Evolutionary conservation across 495 filamentous ascomycete genomes (phyloP), one percentile per base, ranked within the genome.

Genomic region (Parachaetomium inaequale): DNA sequence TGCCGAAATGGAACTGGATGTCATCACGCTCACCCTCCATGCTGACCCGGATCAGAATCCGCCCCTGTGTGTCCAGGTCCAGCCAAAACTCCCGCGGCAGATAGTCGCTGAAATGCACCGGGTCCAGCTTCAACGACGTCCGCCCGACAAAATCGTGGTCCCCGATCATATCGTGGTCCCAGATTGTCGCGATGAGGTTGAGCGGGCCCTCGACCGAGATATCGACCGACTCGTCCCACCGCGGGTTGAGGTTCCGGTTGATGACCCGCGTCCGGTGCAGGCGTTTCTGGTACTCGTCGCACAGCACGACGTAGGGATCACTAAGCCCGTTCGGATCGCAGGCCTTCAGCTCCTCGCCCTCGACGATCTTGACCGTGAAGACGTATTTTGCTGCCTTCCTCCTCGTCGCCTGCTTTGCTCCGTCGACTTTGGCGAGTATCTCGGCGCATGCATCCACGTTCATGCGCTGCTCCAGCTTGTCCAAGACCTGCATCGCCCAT

Each of bases 11-110:
- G 71, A 99, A 99, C 67, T 96, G 91, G 64, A 99, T 98, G 68
- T 99, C 94, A 68, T 99, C 94, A 54, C 94, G 83, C 72, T 99
- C 94, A 58, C 94, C 94, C 76, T 99, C 94, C 94, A 99, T 99
- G 68, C 90, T 96, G 28, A 98, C 90, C 63, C 95, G 81, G 42
- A 99, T 81, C 42, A 99, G 71, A 46, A 99, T 77, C 55, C 95
- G 80, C 2, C 94, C 94, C 70, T 99, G 95, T 4, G 93, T 97
- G 71, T 99, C 94, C 43, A 99, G 83, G 70, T 98, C 92, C 26
- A 98, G 83, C 94, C 94, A 99, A 71, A 96, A 96, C 70, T 99
- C 94, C 58, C 91, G 81, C 8, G 94, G 94, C 62, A 98, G 73
- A 69, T 93, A 99, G 71, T 99, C 94, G 60, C 92, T 87, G 75